Conservation (phyloP, 768 basidiomycete genomes). For the Kwoniella sp. region DNA sequence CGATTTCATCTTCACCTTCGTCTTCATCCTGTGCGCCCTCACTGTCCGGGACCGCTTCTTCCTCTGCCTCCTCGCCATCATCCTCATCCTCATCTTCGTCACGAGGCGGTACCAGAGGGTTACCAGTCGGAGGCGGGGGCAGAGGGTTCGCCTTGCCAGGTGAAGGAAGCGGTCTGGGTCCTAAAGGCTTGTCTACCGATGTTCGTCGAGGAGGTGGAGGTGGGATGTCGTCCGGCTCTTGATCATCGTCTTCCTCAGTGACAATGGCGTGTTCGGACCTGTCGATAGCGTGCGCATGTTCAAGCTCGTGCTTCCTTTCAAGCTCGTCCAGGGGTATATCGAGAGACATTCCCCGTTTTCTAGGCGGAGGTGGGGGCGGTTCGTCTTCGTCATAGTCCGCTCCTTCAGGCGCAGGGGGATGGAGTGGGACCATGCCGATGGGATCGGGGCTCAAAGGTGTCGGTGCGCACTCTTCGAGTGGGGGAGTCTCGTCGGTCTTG, state of each 20-base stretch:
- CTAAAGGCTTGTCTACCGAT: constrained; percentile 22
- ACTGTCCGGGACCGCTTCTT: constrained; percentile 13
- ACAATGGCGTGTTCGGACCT: constrained; percentile 10
- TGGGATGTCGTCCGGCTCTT: constrained; percentile 30
- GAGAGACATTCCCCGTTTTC: constrained; percentile 18
- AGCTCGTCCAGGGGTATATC: constrained; percentile 50
- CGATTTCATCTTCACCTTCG: constrained; percentile 2
- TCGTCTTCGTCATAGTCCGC: constrained; percentile 21
- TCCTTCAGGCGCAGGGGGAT: constrained; percentile 34
- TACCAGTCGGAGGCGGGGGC: constrained; percentile 35
- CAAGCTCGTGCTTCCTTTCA: constrained; percentile 50
- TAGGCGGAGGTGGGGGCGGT: constrained; percentile 32
- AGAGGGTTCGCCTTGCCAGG: constrained; percentile 16
- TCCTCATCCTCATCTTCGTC: constrained; percentile 42
- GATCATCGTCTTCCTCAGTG: constrained; percentile 26
- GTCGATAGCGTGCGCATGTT: constrained; percentile 17
- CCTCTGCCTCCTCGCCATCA: constrained; percentile 26
- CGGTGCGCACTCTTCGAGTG: constrained; percentile 4
- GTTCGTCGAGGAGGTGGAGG: constrained; percentile 35
- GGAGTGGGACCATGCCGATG: constrained; percentile 38
- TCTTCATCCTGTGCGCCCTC: constrained; percentile 3
- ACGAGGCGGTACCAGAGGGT: constrained; percentile 29
- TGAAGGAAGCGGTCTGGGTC: constrained; percentile 36
- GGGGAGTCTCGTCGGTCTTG: constrained; percentile 1
- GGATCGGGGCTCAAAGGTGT: constrained; percentile 13